Evolutionary conservation across 1,139 yeast species (phyloP).

Genomic region (Geotrichum australiense): DNA sequence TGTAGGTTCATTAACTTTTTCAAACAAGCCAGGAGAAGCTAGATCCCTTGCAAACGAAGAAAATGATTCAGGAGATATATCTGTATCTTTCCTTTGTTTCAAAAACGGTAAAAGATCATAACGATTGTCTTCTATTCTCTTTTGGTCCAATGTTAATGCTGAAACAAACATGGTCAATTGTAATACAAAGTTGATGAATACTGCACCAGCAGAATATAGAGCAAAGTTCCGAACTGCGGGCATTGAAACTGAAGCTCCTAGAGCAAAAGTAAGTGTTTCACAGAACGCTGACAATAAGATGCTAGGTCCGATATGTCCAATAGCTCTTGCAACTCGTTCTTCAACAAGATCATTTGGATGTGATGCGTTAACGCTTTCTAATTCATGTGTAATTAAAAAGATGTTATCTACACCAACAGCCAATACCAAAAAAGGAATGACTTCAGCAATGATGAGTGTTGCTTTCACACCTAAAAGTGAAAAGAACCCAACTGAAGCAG

Average conservation of each 20-base stretch:
- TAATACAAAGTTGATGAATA: slow-evolving; percentile 62
- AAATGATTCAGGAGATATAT: slow-evolving; percentile 21
- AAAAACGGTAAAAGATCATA: slow-evolving; percentile 46
- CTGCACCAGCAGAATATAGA: slow-evolving; percentile 80
- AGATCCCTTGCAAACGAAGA: slow-evolving; percentile 24
- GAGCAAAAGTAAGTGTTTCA: slow-evolving; percentile 67
- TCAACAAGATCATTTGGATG: slow-evolving; percentile 43
- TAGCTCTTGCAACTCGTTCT: slow-evolving; percentile 53
- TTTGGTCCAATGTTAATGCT: slow-evolving; percentile 60
- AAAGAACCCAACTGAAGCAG: slow-evolving; percentile 74
- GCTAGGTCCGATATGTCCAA: slow-evolving; percentile 79
- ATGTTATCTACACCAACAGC: slow-evolving; percentile 96
- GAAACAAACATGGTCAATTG: slow-evolving; percentile 81
- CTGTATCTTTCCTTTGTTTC: slow-evolving; percentile 18
- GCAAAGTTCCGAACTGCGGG: slow-evolving; percentile 96
- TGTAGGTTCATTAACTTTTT: slow-evolving; percentile 26
- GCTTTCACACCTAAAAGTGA: slow-evolving; percentile 70
- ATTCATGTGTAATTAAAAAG: slow-evolving; percentile 75
- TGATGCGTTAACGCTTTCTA: slow-evolving; percentile 47
- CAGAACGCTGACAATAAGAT: slow-evolving; percentile 70
- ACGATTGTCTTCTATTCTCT: slow-evolving; percentile 50
- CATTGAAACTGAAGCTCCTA: slow-evolving; percentile 81
- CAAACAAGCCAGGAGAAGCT: slow-evolving; percentile 28
- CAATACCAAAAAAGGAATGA: slow-evolving; percentile 85
- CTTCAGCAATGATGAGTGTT: slow-evolving; percentile 90